Percentiles rank a stretch among this genome's conserved stretches.
Evolutionary conservation across 2,329 filamentous ascomycete species (phyloP).

Genomic region (Pseudogymnoascus sp.): DNA sequence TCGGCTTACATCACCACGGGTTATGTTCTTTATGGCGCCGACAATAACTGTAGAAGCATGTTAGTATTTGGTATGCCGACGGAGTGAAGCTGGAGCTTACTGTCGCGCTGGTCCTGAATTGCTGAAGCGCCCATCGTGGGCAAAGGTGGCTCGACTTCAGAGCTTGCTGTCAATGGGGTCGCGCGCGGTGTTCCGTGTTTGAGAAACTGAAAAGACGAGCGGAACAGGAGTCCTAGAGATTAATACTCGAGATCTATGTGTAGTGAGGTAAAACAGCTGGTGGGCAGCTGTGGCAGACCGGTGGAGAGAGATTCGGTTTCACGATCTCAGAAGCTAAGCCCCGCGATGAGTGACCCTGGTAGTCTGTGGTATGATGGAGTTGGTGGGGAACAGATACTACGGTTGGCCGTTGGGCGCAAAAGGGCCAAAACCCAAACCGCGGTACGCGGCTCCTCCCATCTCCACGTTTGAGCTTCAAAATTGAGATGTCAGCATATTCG

Average conservation of each 20-base stretch:
- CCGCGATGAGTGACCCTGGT: slow-evolving; percentile 7
- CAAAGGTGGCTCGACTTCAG: slow-evolving; percentile 18
- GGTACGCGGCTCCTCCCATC: too few species aligned
- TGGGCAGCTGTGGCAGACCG: neutral
- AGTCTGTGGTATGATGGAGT: neutral
- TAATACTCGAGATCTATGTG: neutral
- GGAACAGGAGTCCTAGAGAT: neutral
- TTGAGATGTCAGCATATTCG: neutral
- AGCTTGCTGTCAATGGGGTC: neutral
- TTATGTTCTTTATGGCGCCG: slow-evolving; percentile 67
- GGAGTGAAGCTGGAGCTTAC: slow-evolving; percentile 38
- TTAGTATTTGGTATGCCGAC: neutral
- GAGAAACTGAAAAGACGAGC: neutral
- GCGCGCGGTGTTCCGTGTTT: neutral
- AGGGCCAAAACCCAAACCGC: neutral
- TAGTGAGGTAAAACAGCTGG: neutral
- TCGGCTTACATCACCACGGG: slow-evolving; percentile 65
- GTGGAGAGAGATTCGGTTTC: slow-evolving; percentile 8
- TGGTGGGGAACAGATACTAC: neutral
- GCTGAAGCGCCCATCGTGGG: slow-evolving; percentile 74
- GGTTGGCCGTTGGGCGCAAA: slow-evolving; percentile 3
- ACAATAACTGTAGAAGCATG: slow-evolving; percentile 52
- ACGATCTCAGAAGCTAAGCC: slow-evolving; percentile 8
- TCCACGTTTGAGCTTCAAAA: neutral
- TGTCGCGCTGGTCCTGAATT: slow-evolving; percentile 74